Conservation (phyloP, 2,329 filamentous ascomycete genomes). For the Aspergillus sojae region DNA sequence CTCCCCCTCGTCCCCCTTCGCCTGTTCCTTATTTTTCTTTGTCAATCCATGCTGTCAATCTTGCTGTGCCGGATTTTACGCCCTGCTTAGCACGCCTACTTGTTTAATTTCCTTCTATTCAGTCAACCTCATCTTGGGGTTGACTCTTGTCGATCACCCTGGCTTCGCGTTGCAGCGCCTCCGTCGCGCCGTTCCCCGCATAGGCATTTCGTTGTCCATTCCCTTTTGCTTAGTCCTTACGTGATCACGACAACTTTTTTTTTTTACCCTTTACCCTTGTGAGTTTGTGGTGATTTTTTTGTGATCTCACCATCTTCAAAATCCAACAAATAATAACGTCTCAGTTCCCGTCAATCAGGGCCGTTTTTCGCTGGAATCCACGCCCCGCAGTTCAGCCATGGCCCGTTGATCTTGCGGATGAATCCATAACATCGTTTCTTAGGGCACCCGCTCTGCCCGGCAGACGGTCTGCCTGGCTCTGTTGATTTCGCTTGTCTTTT, state of each 20-base stretch:
- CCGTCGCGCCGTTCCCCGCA: conserved; percentile 30
- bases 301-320: neutral
- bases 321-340: neutral
- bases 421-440: conserved; percentile 40
- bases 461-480: conserved; percentile 44
- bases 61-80: neutral
- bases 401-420: conserved; percentile 45
- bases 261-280: conserved; percentile 3
- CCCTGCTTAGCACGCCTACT: neutral
- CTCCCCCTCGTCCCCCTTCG: conserved; percentile 4
- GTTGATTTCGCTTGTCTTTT: conserved; percentile 14
- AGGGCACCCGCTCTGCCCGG: conserved; percentile 49
- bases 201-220: conserved; percentile 23
- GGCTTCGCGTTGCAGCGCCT: conserved; percentile 26
- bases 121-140: conserved; percentile 21
- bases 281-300: neutral
- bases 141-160: conserved; percentile 31
- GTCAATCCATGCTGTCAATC: conserved; percentile 5
- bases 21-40: neutral
- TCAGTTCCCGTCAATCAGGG: conserved; percentile 25
- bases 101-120: conserved; percentile 1
- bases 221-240: conserved; percentile 17
- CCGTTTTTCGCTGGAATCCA: conserved; percentile 19
- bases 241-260: conserved; percentile 13
- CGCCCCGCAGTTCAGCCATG: conserved; percentile 34